phyloP scores from a whole-genome alignment of 768 basidiomycete genomes.

The Podaxis sp. region DNA sequence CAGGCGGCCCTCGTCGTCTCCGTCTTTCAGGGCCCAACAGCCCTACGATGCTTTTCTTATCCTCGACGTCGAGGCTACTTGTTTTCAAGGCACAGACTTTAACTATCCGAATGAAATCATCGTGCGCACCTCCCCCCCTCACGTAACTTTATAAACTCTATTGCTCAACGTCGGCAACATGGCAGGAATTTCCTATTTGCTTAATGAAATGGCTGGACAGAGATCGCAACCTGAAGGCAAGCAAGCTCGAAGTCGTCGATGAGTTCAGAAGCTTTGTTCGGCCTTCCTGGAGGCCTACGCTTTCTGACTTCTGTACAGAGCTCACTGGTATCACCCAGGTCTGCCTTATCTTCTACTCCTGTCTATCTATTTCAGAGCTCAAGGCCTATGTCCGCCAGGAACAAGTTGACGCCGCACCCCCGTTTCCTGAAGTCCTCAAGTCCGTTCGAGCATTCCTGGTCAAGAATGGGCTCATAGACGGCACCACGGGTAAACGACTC shows the following conservation, averaged over 20 bases:
- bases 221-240: constrained; percentile 47
- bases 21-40: constrained; percentile 31
- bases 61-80: constrained; percentile 89
- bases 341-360: constrained; percentile 24
- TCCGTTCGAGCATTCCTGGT: constrained; percentile 67
- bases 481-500: constrained; percentile 51
- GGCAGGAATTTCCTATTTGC: constrained; percentile 91
- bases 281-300: constrained; percentile 81
- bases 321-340: constrained; percentile 96
- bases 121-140: constrained; percentile 44
- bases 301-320: constrained; percentile 81
- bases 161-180: constrained; percentile 6
- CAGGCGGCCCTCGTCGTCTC: neutral
- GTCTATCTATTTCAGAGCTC: neutral
- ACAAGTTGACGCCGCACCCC: constrained; percentile 78
- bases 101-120: constrained; percentile 96
- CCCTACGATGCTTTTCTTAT: constrained; percentile 81
- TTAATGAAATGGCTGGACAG: constrained; percentile 81
- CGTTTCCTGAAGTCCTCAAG: constrained; percentile 67
- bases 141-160: neutral
- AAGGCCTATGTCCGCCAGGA: constrained; percentile 41
- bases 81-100: constrained; percentile 64
- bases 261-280: constrained; percentile 88
- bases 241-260: constrained; percentile 64
- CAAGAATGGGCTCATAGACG: constrained; percentile 68